Evolutionary conservation across 352 stramenopile genomes (phyloP), one percentile per base, ranked within the genome.

Genomic region (Pythium rishiriense): DNA sequence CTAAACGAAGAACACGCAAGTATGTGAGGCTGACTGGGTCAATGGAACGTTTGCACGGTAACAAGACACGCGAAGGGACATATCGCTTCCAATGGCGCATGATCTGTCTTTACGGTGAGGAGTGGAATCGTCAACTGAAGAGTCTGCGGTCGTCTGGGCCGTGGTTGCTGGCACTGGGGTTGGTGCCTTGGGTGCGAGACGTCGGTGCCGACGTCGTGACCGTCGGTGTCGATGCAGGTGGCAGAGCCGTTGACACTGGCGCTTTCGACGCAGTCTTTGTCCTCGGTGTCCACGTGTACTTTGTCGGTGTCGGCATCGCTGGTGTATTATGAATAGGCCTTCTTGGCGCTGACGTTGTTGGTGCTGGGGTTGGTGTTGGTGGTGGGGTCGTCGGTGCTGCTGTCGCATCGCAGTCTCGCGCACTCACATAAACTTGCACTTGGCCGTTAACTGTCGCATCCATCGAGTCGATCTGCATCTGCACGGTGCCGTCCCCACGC

Each of bases 391-490:
- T 22, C 11, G 55, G 19, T 46, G 55, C 17, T 29, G 55, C 17
- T n/a, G 50, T 29, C 3, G 50, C 17, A 29, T 25, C 50, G 45
- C 67, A 78, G 26, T 72, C 54, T 14, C 47, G 51, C 22, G 19
- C 50, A 4, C 53, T 47, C 26, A 75, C 56, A 12, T 62, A 68
- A 2, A 78, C 60, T 45, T 73, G 43, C 6, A 78, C 50, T 29
- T 65, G 56, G 2, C 68, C 68, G 2, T 55, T 43, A 19, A 79
- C 69, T 1, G 58, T 62, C n/a, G 49, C 61, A 31, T 79, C 69
- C 12, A 70, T 28, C 53, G 72, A 73, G 48, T 79, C 69, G 24
- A 79, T 45, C 21, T 67, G 45, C 47, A 79, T 73, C 47, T 66
- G 49, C 29, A 74, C 62, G 48, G 21, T 10, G 12, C 17, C 21